These are phyloP conservation scores for Colletotrichum euphorbiae DNA, from an alignment of 2,329 filamentous ascomycete genomes.

Conservation along the genomic window DNA sequence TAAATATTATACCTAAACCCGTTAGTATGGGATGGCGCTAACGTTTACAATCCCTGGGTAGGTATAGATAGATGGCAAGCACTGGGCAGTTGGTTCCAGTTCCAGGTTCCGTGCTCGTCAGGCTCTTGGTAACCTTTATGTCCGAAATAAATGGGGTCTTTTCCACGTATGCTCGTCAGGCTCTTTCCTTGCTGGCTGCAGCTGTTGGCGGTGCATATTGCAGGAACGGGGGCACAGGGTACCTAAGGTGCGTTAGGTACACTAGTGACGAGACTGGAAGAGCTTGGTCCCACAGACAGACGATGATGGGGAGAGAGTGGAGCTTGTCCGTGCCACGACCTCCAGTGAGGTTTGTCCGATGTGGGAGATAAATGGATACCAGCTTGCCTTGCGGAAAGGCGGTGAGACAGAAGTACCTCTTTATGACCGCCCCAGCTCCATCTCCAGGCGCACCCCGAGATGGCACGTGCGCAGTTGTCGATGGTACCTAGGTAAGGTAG, in stretches of 20 bases:
- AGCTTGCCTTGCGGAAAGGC: no score
- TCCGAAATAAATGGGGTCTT: no score
- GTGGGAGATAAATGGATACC: slow-evolving; percentile 14
- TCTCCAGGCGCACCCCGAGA: not conserved
- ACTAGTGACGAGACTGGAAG: not conserved
- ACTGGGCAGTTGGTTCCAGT: slow-evolving; percentile 28
- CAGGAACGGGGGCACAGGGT: no score
- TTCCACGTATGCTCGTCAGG: slow-evolving; percentile 23
- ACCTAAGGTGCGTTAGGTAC: no score
- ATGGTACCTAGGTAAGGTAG: no score
- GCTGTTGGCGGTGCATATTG: not conserved
- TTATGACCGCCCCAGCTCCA: slow-evolving; percentile 8
- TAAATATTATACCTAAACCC: no score
- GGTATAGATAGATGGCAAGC: not conserved
- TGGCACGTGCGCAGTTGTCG: not conserved
- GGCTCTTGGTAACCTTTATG: no score
- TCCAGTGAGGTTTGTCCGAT: not conserved
- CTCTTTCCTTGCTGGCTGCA: slow-evolving; percentile 24
- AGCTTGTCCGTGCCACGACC: not conserved
- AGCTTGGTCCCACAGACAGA: not conserved
- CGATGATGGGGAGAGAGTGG: slow-evolving; percentile 4
- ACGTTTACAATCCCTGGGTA: no score
- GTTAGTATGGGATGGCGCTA: no score
- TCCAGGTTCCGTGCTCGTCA: slow-evolving; percentile 26
- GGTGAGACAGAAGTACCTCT: not conserved